phyloP scores from a whole-genome alignment of 176 grass and related monocot genomes.

The Guadua angustifolia region DNA sequence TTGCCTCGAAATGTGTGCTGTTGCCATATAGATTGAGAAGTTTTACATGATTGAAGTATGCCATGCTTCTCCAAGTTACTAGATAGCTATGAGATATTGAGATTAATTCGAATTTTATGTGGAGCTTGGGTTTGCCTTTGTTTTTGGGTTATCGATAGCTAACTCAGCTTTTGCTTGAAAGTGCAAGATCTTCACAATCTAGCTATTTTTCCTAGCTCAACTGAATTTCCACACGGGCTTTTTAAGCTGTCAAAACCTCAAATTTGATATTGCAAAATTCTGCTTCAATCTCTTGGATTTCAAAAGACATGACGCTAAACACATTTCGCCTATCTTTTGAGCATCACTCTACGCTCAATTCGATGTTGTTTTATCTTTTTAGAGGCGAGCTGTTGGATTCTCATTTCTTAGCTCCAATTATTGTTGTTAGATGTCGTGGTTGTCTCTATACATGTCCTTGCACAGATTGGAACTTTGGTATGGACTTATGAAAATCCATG shows the following conservation, averaged over 20 bases:
- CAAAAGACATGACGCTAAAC: background rate
- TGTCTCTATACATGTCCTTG: constrained; percentile 11
- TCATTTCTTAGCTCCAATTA: constrained; percentile 12
- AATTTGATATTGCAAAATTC: background rate
- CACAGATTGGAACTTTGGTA: background rate
- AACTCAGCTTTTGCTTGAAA: constrained; percentile 8
- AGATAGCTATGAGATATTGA: background rate
- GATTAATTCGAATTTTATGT: background rate
- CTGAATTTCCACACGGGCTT: background rate
- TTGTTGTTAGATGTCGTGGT: too few relatives aligned
- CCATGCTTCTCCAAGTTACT: background rate
- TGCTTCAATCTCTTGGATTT: constrained; percentile 17
- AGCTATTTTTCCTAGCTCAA: background rate
- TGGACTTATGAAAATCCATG: constrained; percentile 10
- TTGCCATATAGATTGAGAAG: background rate
- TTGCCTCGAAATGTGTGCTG: too few relatives aligned
- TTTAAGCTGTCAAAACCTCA: background rate
- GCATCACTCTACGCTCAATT: background rate
- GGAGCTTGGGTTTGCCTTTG: background rate
- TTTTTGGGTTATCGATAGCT: background rate
- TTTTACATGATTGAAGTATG: background rate
- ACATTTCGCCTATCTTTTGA: background rate
- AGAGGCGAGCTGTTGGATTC: background rate
- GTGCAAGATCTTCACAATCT: background rate
- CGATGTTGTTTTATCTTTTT: background rate